Evolutionary conservation across 257 asterid genomes (phyloP).

Genomic region (Rauvolfia tetraphylla): DNA sequence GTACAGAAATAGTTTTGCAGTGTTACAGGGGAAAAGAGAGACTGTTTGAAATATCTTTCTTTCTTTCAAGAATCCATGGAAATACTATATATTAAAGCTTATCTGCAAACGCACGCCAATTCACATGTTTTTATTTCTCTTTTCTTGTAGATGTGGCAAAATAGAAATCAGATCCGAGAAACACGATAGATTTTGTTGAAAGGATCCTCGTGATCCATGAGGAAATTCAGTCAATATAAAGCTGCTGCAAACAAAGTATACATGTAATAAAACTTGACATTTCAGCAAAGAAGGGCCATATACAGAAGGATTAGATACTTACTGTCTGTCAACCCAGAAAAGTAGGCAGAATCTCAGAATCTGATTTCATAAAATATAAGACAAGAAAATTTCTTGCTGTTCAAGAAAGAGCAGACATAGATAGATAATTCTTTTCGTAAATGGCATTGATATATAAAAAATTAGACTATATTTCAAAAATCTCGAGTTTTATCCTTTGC

Average conservation of each 20-base stretch:
- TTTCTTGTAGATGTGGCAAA: conserved; percentile 4
- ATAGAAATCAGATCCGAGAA: neutral
- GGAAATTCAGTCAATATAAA: neutral
- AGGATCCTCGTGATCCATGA: neutral
- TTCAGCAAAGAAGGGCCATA: neutral
- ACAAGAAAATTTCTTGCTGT: neutral
- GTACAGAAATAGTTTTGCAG: no score
- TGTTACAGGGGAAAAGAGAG: no score
- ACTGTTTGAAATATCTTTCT: neutral
- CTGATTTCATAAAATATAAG: neutral
- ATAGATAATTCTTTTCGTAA: no score
- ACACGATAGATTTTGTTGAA: neutral
- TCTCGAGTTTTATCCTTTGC: no score
- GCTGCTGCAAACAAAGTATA: neutral
- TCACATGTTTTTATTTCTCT: neutral
- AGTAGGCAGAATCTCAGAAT: no score
- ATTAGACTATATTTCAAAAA: no score
- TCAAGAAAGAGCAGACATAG: no score
- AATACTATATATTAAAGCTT: no score
- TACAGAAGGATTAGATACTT: neutral
- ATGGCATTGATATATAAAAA: no score
- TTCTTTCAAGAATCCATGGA: no score
- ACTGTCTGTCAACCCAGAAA: neutral
- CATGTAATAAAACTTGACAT: neutral
- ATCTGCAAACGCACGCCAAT: no score